Evolutionary conservation across 441 rosid genomes (phyloP).

Genomic region (Codiaeum variegatum): DNA sequence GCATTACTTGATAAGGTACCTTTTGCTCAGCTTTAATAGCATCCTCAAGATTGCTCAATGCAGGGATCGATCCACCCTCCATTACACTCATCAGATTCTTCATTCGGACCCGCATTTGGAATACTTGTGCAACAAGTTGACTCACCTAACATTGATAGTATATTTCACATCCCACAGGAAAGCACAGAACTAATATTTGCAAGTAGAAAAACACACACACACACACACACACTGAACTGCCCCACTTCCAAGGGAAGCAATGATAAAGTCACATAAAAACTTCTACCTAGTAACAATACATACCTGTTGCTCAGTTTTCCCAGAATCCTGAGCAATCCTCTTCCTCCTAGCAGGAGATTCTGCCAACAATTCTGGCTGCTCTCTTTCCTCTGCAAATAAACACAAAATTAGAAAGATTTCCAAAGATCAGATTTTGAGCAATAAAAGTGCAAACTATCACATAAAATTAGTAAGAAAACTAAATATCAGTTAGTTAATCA

Average conservation of each 20-base stretch:
- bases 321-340: slow-evolving; percentile 81
- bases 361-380: slow-evolving; percentile 88
- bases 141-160: slow-evolving; percentile 59
- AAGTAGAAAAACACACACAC: neutral
- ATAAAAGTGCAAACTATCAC: neutral
- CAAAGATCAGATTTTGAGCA: neutral
- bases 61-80: slow-evolving; percentile 93
- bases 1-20: slow-evolving; percentile 37
- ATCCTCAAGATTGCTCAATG: slow-evolving; percentile 80
- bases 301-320: slow-evolving; percentile 91
- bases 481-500: neutral
- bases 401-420: slow-evolving; percentile 15
- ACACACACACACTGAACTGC: neutral
- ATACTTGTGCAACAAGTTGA: slow-evolving; percentile 91
- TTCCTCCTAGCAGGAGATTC: slow-evolving; percentile 79
- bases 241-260: neutral
- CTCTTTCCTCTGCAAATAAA: slow-evolving; percentile 77
- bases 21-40: slow-evolving; percentile 75
- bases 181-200: neutral
- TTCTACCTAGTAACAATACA: neutral
- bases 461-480: slow-evolving; percentile 2
- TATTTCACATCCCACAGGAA: slow-evolving; percentile 15
- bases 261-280: neutral
- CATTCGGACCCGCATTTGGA: slow-evolving; percentile 93
- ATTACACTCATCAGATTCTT: slow-evolving; percentile 93